Evolutionary conservation across 495 filamentous ascomycete genomes (phyloP).

Genomic region (Poronia punctata): DNA sequence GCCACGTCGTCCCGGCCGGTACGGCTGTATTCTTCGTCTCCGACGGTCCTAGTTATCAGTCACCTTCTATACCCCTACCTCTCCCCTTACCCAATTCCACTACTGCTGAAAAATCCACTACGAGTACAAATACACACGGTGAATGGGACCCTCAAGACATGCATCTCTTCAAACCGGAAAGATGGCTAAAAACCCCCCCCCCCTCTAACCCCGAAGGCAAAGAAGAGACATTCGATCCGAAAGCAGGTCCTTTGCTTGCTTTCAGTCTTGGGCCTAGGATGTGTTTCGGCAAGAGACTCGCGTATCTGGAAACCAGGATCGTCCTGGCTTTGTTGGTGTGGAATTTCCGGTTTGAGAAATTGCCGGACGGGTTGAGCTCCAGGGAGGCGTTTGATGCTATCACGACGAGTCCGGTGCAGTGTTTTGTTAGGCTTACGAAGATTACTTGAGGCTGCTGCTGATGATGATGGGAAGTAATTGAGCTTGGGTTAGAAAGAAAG

Average conservation of each 20-base stretch:
- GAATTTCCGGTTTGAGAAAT: constrained; percentile 29
- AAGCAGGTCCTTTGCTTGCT: constrained; percentile 22
- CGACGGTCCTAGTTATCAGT: constrained; percentile 15
- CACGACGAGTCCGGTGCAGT: not conserved
- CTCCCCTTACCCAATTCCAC: too few relatives aligned
- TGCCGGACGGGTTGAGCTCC: constrained; percentile 12
- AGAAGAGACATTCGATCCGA: constrained; percentile 21
- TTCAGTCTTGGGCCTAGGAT: constrained; percentile 27
- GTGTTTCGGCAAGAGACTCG: constrained; percentile 32
- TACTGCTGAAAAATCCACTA: constrained; percentile 4
- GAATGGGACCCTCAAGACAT: constrained; percentile 20
- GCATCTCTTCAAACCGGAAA: constrained; percentile 22
- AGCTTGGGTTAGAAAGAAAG: too few relatives aligned
- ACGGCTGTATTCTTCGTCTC: constrained; percentile 20
- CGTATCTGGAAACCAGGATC: constrained; percentile 25
- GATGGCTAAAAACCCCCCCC: constrained; percentile 23
- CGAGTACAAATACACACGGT: constrained; percentile 10
- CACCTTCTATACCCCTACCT: constrained; percentile 9
- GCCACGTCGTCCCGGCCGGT: constrained; percentile 28
- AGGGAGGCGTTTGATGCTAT: not conserved
- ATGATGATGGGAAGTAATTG: too few relatives aligned
- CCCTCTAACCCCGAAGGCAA: too few relatives aligned
- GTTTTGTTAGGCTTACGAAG: constrained; percentile 3
- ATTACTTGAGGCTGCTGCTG: constrained; percentile 1
- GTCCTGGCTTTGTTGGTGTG: constrained; percentile 27